phyloP scores from a whole-genome alignment of 169 alveolate genomes.

The Perkinsus marinus region DNA sequence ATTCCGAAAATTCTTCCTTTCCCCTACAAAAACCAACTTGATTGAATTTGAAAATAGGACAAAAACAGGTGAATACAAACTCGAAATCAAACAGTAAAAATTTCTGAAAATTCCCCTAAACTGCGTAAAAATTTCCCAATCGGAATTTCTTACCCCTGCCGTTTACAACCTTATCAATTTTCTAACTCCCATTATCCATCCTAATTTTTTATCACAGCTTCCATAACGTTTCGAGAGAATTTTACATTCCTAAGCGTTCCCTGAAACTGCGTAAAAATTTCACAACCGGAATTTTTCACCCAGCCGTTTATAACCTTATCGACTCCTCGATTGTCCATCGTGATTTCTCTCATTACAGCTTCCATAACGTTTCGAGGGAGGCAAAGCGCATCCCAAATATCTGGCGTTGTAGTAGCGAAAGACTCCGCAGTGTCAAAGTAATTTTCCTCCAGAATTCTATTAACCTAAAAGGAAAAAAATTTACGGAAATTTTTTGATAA shows the following conservation, averaged over 20 bases:
- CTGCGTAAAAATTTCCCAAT: no score
- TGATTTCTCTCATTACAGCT: not conserved
- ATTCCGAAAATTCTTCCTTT: no score
- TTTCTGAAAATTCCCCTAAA: no score
- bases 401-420: not conserved
- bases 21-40: no score
- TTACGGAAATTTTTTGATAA: no score
- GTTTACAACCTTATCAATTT: not conserved
- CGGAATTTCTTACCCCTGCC: not conserved
- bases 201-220: not conserved
- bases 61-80: no score
- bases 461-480: no score
- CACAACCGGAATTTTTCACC: not conserved
- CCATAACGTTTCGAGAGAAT: not conserved
- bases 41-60: no score
- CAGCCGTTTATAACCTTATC: not conserved
- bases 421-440: not conserved
- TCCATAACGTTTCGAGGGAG: not conserved
- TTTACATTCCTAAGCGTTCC: no score
- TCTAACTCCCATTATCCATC: not conserved
- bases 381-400: not conserved
- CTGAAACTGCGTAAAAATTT: no score
- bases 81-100: no score
- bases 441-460: not conserved
- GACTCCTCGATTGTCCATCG: not conserved